phyloP scores from a whole-genome alignment of 192 early-diverging fungal genomes.

The Linnemannia schmuckeri region DNA sequence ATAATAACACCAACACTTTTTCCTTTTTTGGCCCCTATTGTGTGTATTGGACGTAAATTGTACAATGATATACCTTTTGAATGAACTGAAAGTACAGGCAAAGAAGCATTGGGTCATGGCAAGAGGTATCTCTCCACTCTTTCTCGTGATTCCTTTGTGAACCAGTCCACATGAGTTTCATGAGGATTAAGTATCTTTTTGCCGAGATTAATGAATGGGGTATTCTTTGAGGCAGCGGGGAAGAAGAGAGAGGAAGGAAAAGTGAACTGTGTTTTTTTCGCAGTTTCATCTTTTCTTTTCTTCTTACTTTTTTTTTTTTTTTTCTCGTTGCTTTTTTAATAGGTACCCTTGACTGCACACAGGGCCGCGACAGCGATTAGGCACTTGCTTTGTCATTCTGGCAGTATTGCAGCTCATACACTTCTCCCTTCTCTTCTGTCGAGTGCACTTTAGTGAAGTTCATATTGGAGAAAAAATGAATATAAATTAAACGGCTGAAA shows the following conservation, averaged over 20 bases:
- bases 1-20: neutral
- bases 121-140: constrained; percentile 1
- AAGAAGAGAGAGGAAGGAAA: neutral
- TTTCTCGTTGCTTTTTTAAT: neutral
- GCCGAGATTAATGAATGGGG: neutral
- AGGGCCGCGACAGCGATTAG: constrained; percentile 47
- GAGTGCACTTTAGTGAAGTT: too few species aligned
- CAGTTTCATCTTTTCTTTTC: neutral
- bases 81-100: neutral
- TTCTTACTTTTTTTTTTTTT: neutral
- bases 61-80: neutral
- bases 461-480: too few species aligned
- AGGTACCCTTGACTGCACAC: constrained; percentile 35
- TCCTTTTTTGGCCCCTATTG: neutral
- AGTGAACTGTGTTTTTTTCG: neutral
- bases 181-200: neutral
- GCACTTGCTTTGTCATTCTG: constrained; percentile 32
- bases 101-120: neutral
- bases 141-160: neutral
- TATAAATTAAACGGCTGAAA: too few species aligned
- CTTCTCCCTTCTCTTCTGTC: neutral
- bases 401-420: constrained; percentile 48
- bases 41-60: neutral
- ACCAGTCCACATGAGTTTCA: neutral
- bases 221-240: neutral